phyloP scores from a whole-genome alignment of 192 early-diverging fungal species.

The Coemansia umbellata region DNA sequence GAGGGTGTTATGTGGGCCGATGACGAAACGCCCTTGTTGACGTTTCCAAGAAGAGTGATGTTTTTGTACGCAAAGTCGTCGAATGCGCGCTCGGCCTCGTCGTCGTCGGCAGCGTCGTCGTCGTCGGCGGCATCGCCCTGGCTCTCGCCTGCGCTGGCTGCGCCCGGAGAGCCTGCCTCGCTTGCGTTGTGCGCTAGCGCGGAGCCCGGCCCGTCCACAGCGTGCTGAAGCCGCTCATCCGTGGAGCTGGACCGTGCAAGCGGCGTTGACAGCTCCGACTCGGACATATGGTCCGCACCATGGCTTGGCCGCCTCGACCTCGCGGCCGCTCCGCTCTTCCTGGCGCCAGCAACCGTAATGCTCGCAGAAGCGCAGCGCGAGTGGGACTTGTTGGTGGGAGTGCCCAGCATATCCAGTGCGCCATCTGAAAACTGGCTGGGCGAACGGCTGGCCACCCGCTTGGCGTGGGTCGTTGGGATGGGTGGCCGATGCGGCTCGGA shows the following conservation, averaged over 20 bases:
- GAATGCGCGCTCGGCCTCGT: conserved; percentile 49
- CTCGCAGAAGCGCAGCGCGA: conserved; percentile 46
- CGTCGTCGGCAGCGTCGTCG: conserved; percentile 12
- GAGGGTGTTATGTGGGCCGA: conserved; percentile 27
- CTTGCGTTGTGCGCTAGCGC: conserved; percentile 2
- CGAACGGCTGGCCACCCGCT: conserved; percentile 13
- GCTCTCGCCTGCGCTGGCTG: conserved; percentile 6
- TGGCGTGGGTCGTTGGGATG: conserved; percentile 9
- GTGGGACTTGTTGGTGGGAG: conserved; percentile 18
- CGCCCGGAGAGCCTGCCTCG: conserved; percentile 11
- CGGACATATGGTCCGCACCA: conserved; percentile 13
- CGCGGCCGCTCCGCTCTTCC: not conserved
- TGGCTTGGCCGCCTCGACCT: conserved; percentile 36
- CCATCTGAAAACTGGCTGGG: conserved; percentile 29
- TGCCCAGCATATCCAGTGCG: conserved; percentile 5
- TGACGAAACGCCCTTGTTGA: conserved; percentile 60
- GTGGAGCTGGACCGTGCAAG: conserved; percentile 41
- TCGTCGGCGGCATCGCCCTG: conserved; percentile 6
- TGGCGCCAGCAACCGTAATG: conserved; percentile 11
- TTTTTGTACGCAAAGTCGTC: conserved; percentile 67
- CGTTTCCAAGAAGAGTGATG: conserved; percentile 58
- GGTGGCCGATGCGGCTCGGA: conserved; percentile 1
- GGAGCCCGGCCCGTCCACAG: not conserved
- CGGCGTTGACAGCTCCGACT: conserved; percentile 7
- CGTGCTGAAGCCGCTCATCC: conserved; percentile 29